These are phyloP conservation scores for Hyphodiscus hymeniophilus DNA, from an alignment of 495 filamentous ascomycete genomes.

Conservation along the genomic window DNA sequence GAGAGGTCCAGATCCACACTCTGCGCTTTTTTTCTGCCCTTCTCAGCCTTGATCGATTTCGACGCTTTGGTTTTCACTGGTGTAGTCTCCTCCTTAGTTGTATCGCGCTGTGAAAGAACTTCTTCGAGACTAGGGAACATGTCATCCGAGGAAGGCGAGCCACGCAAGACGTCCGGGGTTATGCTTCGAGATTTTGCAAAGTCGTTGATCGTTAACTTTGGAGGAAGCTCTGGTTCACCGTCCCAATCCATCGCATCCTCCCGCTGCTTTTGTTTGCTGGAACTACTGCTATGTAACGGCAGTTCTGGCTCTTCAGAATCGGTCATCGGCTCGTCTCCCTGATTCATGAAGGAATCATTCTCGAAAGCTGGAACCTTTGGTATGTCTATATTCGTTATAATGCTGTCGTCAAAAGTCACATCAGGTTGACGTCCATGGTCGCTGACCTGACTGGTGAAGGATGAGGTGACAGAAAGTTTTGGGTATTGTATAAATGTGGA, in stretches of 20 bases:
- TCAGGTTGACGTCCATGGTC: constrained; percentile 21
- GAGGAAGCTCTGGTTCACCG: too few relatives aligned
- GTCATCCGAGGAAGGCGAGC: constrained; percentile 16
- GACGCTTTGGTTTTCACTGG: background rate
- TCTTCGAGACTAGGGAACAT: constrained; percentile 9
- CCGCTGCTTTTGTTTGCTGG: background rate
- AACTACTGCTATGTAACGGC: background rate
- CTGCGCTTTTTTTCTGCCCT: background rate
- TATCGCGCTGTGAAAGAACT: constrained; percentile 6
- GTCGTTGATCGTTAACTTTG: too few relatives aligned
- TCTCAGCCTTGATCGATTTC: background rate
- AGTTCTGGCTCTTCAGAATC: constrained; percentile 9
- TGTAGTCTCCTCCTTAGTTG: constrained; percentile 5
- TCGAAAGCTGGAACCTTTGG: background rate
- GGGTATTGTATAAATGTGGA: constrained; percentile 14
- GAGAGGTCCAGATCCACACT: constrained; percentile 1
- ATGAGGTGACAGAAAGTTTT: constrained; percentile 15
- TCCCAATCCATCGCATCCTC: background rate
- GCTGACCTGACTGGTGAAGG: constrained; percentile 16
- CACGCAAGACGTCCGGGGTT: background rate
- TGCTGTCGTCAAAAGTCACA: constrained; percentile 16
- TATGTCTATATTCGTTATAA: constrained; percentile 1
- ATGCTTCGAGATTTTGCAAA: too few relatives aligned
- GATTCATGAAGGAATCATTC: background rate
- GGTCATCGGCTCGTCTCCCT: background rate